A percentile compares a stretch with the other conserved stretches of the same genome.
These are phyloP conservation scores for Tetrahymena thermophila DNA, from an alignment of 73 alveolate species.

Conservation along the genomic window DNA sequence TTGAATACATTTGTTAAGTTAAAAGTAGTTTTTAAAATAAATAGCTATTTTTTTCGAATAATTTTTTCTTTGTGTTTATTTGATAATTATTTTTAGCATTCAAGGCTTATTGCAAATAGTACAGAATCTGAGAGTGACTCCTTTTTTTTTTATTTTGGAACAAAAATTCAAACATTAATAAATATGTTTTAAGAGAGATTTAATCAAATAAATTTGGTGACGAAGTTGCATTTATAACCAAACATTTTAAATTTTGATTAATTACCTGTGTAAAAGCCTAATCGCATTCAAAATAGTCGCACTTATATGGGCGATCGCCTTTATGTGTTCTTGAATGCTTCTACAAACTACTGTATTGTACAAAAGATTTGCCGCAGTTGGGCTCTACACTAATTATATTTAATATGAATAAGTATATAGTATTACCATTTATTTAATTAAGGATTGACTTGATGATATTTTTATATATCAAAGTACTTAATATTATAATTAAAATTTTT, in stretches of 20 bases:
- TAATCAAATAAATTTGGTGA: neutral
- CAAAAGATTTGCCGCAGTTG: conserved; percentile 28
- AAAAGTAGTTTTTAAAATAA: neutral
- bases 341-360: conserved; percentile 41
- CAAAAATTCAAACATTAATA: no score
- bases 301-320: conserved; percentile 83
- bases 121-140: neutral
- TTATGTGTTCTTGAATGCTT: conserved; percentile 73
- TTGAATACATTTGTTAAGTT: neutral
- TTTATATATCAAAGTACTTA: neutral
- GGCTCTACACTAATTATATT: neutral
- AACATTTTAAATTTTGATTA: neutral
- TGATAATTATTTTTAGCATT: neutral
- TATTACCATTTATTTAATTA: neutral
- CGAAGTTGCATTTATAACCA: neutral
- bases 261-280: conserved; percentile 52
- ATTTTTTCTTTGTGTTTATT: neutral
- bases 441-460: neutral
- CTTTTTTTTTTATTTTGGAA: neutral
- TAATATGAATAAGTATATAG: neutral
- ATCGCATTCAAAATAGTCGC: conserved; percentile 69
- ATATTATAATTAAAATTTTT: neutral
- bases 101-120: neutral
- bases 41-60: no score
- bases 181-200: neutral